Base-by-base conservation (phyloP, 1,284 basidiomycete genomes). In the Austroboletus novae-zelandiae region DNA sequence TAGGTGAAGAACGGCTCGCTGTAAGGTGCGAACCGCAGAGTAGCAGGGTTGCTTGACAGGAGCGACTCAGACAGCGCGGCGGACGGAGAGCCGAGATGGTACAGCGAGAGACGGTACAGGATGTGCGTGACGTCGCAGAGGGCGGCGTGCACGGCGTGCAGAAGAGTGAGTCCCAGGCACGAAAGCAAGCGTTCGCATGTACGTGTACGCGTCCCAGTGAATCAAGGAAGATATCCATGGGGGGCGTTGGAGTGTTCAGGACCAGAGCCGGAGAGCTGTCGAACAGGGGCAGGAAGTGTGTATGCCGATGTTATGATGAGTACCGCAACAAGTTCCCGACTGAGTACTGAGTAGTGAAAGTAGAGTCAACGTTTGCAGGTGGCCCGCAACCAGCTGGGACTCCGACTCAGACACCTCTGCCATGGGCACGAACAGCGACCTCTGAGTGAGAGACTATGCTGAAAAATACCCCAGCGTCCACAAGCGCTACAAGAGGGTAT, bases 1-100 rank as follows among this genome's bases (percentile, higher is more conserved):
- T 82, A 79, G 0, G 94, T 88, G 69, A 89, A 96, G 65, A 93
- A 87, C 0, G 93, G 86, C 63, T 98, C 96, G 40, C 78, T 84
- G 61, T 91, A 96, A 0, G 89, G 80, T 0, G 86, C 84, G 40
- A 86, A 75, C 15, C 81, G 77, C 14, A 92, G 68, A 0, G 87
- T 85, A 1, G 82, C 80, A 1, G 93, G 93, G 31, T 92, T 89
- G 34, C 89, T 91, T 0, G 92, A 81, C 7, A 98, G 61, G 40
- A 94, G 73, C 41, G 91, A 93, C 14, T 73, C 3, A 89, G 70
- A 27, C n/a, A 77, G 71, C 0, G 94, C 86, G 14, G 89, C 70
- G 2, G 72, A 64, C 0, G 75, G 73, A 7, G 83, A 82, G 60
- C 60, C 58, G 37, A 84, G 72, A 52, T 82, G 75, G 49, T 76